phyloP scores from a whole-genome alignment of 2,329 filamentous ascomycete species.

The Passalora sequoiae region DNA sequence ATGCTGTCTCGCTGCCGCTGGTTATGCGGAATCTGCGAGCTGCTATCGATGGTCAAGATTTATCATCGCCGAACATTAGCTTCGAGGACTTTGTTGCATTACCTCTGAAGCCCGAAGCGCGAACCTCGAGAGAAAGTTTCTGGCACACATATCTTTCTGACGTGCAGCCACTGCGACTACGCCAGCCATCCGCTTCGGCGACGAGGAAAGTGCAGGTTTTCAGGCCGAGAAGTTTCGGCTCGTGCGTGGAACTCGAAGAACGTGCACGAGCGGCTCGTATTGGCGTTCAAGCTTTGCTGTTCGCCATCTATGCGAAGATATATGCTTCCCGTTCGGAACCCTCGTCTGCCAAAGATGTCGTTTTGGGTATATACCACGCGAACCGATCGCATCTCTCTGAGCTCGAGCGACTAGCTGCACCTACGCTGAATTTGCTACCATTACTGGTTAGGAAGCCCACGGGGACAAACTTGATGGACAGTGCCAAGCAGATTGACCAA shows the following conservation, averaged over 20 bases:
- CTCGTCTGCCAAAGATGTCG: constrained; percentile 38
- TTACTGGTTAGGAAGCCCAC: constrained; percentile 50
- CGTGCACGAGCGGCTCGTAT: constrained; percentile 52
- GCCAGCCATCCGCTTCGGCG: constrained; percentile 14
- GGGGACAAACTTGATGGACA: constrained; percentile 37
- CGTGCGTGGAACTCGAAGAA: constrained; percentile 39
- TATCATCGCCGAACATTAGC: constrained; percentile 15
- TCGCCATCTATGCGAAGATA: constrained; percentile 62
- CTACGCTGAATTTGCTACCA: constrained; percentile 75
- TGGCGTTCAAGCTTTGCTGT: constrained; percentile 67
- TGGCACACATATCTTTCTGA: constrained; percentile 48
- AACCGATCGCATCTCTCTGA: constrained; percentile 59
- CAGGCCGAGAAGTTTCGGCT: constrained; percentile 43
- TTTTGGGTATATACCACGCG: constrained; percentile 78
- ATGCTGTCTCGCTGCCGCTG: constrained; percentile 69
- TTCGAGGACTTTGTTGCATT: constrained; percentile 42
- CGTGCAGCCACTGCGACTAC: constrained; percentile 17
- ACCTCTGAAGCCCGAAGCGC: constrained; percentile 14
- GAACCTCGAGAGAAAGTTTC: constrained; percentile 39
- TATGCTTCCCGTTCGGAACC: constrained; percentile 34
- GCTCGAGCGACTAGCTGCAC: constrained; percentile 52
- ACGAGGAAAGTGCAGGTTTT: constrained; percentile 42
- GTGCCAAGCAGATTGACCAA: constrained; percentile 60
- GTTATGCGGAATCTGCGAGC: constrained; percentile 53
- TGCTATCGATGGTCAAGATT: constrained; percentile 25